These are phyloP conservation scores for Potentilla sterilis DNA, from an alignment of 306 rosid species.

Conservation along the genomic window DNA sequence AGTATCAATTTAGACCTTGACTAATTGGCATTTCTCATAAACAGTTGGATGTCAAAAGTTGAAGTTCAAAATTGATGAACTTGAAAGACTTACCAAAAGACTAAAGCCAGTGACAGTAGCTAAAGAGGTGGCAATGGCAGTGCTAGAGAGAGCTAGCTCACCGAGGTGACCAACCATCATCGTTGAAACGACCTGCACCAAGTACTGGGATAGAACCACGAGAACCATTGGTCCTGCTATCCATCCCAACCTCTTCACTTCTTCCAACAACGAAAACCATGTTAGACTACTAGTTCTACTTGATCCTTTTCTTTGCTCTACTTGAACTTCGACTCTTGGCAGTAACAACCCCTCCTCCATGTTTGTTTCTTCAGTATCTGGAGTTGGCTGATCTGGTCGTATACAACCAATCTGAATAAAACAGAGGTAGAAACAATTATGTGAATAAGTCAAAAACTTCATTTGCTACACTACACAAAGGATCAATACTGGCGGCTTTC, in stretches of 20 bases:
- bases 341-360: neutral
- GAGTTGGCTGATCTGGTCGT: neutral
- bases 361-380: neutral
- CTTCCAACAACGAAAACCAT: conserved; percentile 16
- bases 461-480: neutral
- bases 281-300: neutral
- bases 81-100: conserved; percentile 43
- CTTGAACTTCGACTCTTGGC: neutral
- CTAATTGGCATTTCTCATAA: neutral
- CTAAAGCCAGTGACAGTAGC: conserved; percentile 57
- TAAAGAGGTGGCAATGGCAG: conserved; percentile 53
- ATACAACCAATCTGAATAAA: neutral
- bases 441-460: neutral
- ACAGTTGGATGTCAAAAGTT: neutral
- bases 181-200: conserved; percentile 46
- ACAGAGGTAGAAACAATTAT: neutral
- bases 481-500: neutral
- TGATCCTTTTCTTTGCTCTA: neutral
- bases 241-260: conserved; percentile 38
- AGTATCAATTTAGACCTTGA: neutral
- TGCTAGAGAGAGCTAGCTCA: conserved; percentile 60
- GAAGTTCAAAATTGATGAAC: neutral
- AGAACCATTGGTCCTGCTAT: conserved; percentile 53
- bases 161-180: conserved; percentile 70
- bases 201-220: conserved; percentile 44